Percentiles rank a stretch among this genome's conserved stretches.
phyloP scores from a whole-genome alignment of 169 alveolate species.

The Besnoitia besnoiti region DNA sequence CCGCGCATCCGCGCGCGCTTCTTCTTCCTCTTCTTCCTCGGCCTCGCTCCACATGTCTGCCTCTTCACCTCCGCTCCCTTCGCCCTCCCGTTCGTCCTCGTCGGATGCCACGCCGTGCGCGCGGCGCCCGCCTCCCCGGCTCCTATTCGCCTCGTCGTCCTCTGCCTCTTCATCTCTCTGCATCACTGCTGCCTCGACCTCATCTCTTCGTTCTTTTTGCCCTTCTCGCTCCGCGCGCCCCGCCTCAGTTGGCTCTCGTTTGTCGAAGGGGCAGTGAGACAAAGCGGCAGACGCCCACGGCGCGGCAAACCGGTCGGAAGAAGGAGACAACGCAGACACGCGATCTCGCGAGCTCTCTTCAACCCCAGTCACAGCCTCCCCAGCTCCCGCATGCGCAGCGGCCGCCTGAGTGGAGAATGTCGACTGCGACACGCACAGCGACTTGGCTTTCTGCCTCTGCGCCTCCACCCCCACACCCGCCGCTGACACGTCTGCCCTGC shows the following conservation, averaged over 20 bases:
- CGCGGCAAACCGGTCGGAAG: too few species aligned
- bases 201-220: neutral
- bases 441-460: too few species aligned
- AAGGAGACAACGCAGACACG: too few species aligned
- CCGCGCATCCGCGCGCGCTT: neutral
- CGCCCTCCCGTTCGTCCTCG: neutral
- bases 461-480: too few species aligned
- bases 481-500: too few species aligned
- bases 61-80: neutral
- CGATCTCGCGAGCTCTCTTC: neutral
- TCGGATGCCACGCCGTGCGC: neutral
- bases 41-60: neutral
- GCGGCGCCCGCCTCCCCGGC: neutral
- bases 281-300: too few species aligned
- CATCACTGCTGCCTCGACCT: neutral
- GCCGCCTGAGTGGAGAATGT: neutral
- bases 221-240: neutral
- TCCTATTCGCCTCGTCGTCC: neutral
- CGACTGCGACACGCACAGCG: too few species aligned
- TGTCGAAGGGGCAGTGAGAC: neutral
- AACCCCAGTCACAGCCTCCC: neutral
- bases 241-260: too few species aligned
- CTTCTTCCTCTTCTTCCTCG: constrained; percentile 4
- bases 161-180: neutral
- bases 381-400: neutral